Base-by-base conservation (phyloP, 331 rosid genomes). In the Stylosanthes scabra region DNA sequence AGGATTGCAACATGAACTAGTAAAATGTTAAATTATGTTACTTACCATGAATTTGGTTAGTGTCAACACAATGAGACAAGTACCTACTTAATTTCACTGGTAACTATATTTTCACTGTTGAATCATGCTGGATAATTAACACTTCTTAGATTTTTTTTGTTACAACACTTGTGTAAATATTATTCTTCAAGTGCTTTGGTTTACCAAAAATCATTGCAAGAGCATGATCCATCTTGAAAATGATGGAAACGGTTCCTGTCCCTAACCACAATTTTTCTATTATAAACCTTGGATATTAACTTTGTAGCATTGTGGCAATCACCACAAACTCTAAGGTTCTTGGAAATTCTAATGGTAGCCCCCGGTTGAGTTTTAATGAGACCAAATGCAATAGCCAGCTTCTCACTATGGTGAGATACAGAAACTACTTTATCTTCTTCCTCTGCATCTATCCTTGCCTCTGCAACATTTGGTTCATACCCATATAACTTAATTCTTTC, bases 401-500 rank as follows among this genome's bases (percentile, higher is more conserved):
- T 89, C 82, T 89, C 88, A n/a, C 95, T 86, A 76, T 86, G 91
- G 80, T 85, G 95, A 63, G 83, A 86, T 52, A 86, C 81, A n/a
- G 87, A 83, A 56, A 79, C 75, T 87, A 83, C 87, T 61, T 81
- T 81, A 44, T 74, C 81, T 16, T 79, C 90, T 66, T 83, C 90
- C 67, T 85, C 88, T 56, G 90, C 90, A 82, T 89, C 94, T 49
- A 89, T 80, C 76, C 91, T 84, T 29, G 80, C 89, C 56, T 82
- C 83, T n/a, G 84, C 63, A 12, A 37, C 52, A 78, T 89, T 83
- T 16, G 94, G 91, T 67, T 78, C 88, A 51, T 86, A 89, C 9
- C 94, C 87, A 2, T 70, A 83, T 2, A 41, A 63, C 78, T 79
- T 79, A 27, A 89, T 86, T 84, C 39, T 73, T 52, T 68, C 77